Conservation (phyloP, 2,329 filamentous ascomycete species). For the Botrytis fragariae region DNA sequence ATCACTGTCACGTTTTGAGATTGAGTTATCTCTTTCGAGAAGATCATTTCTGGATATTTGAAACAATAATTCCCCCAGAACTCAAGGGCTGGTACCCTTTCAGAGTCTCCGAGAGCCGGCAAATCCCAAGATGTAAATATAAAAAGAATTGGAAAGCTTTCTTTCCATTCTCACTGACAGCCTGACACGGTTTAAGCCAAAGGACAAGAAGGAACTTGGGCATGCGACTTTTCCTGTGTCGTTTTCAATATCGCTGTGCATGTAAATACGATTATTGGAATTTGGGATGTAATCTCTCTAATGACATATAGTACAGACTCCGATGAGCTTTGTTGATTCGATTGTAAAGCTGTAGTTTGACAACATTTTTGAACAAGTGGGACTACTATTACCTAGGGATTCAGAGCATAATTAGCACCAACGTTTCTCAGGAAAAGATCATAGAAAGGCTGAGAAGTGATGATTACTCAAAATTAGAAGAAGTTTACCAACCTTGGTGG, state of each 20-base stretch:
- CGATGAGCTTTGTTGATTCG: background rate
- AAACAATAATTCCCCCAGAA: background rate
- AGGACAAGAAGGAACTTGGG: background rate
- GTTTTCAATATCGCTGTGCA: too few species aligned
- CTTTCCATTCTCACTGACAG: background rate
- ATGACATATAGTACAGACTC: accelerated
- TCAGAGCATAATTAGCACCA: accelerated
- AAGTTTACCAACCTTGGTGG: background rate
- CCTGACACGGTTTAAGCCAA: background rate
- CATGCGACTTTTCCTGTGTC: too few species aligned
- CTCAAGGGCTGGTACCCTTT: too few species aligned
- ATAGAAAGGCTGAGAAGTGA: background rate
- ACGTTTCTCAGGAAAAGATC: background rate
- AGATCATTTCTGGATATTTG: accelerated
- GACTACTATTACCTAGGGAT: accelerated
- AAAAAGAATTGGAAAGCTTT: background rate
- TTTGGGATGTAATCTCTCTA: background rate
- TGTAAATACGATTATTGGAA: too few species aligned
- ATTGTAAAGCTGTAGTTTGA: background rate
- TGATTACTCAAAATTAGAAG: background rate
- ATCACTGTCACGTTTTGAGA: background rate
- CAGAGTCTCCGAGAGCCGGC: accelerated
- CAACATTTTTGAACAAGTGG: accelerated
- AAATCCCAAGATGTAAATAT: background rate
- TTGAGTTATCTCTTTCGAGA: background rate